Conservation (phyloP, 176 grass and related monocot genomes). For the Triticum turgidum region DNA sequence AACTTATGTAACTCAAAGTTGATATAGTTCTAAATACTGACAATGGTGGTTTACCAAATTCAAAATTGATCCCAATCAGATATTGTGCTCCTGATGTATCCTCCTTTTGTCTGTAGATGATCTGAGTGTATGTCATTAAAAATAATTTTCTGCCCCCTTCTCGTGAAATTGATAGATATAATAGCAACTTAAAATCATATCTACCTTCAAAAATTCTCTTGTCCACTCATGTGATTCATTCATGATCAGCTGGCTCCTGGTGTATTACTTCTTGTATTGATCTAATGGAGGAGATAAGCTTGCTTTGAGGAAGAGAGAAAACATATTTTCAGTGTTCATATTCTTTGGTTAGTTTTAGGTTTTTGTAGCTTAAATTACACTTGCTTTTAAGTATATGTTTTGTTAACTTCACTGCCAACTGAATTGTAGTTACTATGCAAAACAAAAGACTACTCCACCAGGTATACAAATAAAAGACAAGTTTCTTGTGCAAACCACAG, state of each 20-base stretch:
- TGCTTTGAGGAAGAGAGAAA: conserved; percentile 2
- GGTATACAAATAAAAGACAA: conserved; percentile 87
- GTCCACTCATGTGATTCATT: not conserved
- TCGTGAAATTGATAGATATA: not conserved
- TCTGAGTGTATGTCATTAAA: not conserved
- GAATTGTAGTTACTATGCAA: conserved; percentile 84
- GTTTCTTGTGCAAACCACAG: conserved; percentile 79
- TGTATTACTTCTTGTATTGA: not conserved
- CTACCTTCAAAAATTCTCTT: not conserved
- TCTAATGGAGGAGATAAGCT: not conserved
- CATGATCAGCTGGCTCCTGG: not conserved
- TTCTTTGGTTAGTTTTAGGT: not conserved
- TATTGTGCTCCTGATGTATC: not conserved
- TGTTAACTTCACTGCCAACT: conserved; percentile 19
- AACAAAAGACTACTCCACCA: conserved; percentile 51
- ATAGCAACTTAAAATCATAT: not conserved
- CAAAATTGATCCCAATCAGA: not conserved
- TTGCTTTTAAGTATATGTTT: conserved; percentile 3
- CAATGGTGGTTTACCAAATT: conserved; percentile 13
- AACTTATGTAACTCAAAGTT: not conserved
- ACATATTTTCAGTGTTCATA: not conserved
- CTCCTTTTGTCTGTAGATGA: not conserved
- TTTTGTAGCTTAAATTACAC: not conserved
- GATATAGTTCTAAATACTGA: not conserved
- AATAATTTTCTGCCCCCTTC: not conserved